Evolutionary conservation across 257 asterid genomes (phyloP).

Genomic region (Gardenia jasminoides): DNA sequence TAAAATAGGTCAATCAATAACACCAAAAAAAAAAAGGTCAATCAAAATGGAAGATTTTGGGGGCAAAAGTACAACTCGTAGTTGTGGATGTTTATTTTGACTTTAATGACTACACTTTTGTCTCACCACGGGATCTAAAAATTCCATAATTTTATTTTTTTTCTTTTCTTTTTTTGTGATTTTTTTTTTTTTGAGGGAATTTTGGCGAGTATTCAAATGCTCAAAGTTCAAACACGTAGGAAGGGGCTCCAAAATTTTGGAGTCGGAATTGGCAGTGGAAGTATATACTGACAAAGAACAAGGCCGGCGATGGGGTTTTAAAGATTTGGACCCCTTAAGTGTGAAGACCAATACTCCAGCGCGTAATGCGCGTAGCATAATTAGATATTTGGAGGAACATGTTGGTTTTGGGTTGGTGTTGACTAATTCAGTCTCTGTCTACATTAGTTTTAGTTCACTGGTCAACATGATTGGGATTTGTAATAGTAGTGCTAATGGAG

Average conservation of each 20-base stretch:
- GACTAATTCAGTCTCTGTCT: constrained; percentile 28
- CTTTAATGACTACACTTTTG: constrained; percentile 8
- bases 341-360: constrained; percentile 25
- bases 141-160: constrained; percentile 10
- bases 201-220: background rate
- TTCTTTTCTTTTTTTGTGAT: background rate
- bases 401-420: constrained; percentile 41
- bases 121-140: background rate
- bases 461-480: background rate
- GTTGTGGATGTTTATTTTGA: constrained; percentile 11
- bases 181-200: no score
- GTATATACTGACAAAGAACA: constrained; percentile 22
- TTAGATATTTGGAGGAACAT: constrained; percentile 10
- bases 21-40: no score
- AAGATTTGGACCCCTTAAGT: background rate
- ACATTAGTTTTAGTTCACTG: constrained; percentile 14
- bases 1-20: no score
- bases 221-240: constrained; percentile 7
- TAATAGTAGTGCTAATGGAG: background rate
- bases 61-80: background rate
- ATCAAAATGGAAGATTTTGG: no score
- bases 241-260: background rate
- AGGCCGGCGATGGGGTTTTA: constrained; percentile 13
- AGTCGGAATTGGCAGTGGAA: constrained; percentile 4
- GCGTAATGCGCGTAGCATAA: constrained; percentile 22